Conservation (phyloP, 176 grass and related monocot genomes). For the Lolium rigidum region DNA sequence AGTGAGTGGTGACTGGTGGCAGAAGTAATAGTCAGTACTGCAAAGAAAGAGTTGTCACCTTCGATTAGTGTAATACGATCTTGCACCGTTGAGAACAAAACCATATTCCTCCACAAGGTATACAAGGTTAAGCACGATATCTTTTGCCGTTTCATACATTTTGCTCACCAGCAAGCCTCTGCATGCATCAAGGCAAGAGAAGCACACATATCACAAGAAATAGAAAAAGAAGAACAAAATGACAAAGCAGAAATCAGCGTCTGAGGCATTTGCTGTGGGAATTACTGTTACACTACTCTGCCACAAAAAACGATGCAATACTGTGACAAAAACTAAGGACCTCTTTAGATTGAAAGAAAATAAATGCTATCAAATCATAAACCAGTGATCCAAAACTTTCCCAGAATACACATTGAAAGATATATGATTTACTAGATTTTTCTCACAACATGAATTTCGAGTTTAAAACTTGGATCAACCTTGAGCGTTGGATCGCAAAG, state of each 20-base stretch:
- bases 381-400: too few relatives aligned
- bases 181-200: slow-evolving; percentile 43
- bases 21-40: not conserved
- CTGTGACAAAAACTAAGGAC: too few relatives aligned
- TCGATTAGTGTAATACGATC: slow-evolving; percentile 91
- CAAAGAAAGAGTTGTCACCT: slow-evolving; percentile 48
- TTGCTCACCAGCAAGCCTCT: slow-evolving; percentile 94
- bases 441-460: too few relatives aligned
- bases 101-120: slow-evolving; percentile 80
- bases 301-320: too few relatives aligned
- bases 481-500: too few relatives aligned
- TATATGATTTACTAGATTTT: too few relatives aligned
- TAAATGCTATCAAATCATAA: too few relatives aligned
- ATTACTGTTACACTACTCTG: too few relatives aligned
- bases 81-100: slow-evolving; percentile 81
- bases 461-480: too few relatives aligned
- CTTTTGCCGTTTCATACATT: slow-evolving; percentile 94
- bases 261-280: not conserved
- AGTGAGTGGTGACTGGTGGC: not conserved
- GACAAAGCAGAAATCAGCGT: not conserved
- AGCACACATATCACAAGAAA: not conserved
- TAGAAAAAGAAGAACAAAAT: not conserved
- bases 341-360: too few relatives aligned
- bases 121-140: slow-evolving; percentile 69
- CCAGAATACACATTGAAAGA: too few relatives aligned